Evolutionary conservation across 441 rosid genomes (phyloP), one percentile per base, ranked within the genome.

Genomic region (Melastoma candidum): DNA sequence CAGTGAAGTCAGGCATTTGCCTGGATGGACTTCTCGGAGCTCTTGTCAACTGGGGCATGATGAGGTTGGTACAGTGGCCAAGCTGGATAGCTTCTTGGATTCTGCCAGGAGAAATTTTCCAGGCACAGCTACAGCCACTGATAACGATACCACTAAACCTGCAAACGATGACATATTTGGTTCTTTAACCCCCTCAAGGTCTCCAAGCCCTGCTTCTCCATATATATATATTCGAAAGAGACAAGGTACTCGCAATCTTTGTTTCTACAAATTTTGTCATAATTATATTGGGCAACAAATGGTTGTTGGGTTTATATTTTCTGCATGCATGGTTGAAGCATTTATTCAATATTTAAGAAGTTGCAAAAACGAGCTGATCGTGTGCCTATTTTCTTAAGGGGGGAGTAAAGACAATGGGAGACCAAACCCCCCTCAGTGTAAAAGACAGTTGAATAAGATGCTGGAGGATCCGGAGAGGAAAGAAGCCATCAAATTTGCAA

Each of bases 181-280:
- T 57, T 65, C 69, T 48, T 5, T 43, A 47, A 68, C 54, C 3
- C 72, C 74, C 14, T 32, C 70, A 3, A 53, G 44, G 52, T 63
- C 70, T 24, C 60, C 60, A 5, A 14, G 51, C 46, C 58, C 64
- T 0, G 46, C 54, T 13, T 54, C 54, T 54, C 47, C 58, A 45
- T 53, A 54, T 60, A n/a, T 22, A 46, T n/a, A 39, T 63, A 24
- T 48, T 39, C 51, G 60, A 26, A 54, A 52, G 8, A 45, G 61
- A 41, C 47, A 67, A 62, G 82, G 84, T 78, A 60, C 25, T 43
- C 39, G 1, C 39, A 32, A 32, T 32, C 39, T 29, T 29, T 6
- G 7, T 29, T 3, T 29, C 36, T 6, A 6, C 7, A 6, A 36
- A 13, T 13, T 14, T 9, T 24, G 26, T 24, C 26, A 24, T 24